Evolutionary conservation across 2,329 filamentous ascomycete genomes (phyloP).

Genomic region (Fusarium napiforme): DNA sequence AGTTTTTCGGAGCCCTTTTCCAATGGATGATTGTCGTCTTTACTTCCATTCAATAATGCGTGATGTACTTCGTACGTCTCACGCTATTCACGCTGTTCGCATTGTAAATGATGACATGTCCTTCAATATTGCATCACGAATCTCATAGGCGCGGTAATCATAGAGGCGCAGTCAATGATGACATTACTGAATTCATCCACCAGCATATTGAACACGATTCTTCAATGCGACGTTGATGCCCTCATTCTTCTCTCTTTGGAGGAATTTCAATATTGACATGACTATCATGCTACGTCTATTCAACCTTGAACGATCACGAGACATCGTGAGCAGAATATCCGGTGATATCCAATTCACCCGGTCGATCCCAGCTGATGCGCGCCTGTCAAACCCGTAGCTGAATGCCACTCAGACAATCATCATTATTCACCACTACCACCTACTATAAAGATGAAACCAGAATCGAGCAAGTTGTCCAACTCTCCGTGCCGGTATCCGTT

Average conservation of each 20-base stretch:
- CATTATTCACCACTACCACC: not conserved
- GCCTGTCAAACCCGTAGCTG: not conserved
- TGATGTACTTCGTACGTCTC: too few species aligned
- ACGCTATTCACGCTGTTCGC: accelerated
- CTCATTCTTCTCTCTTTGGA: not conserved
- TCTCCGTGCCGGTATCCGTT: not conserved
- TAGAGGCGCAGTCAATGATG: not conserved
- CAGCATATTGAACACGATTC: not conserved
- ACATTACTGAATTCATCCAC: not conserved
- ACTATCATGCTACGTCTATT: not conserved
- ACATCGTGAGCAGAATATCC: not conserved
- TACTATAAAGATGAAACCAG: not conserved
- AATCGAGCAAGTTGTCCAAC: not conserved
- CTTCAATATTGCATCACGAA: accelerated
- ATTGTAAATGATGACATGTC: not conserved
- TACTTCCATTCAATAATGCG: accelerated
- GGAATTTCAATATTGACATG: not conserved
- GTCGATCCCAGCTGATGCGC: not conserved
- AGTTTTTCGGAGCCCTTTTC: not conserved
- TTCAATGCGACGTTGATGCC: not conserved
- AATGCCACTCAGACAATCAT: not conserved
- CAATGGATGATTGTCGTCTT: accelerated
- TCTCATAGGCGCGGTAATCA: not conserved
- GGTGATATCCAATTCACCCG: not conserved
- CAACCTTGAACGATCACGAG: not conserved